Evolutionary conservation across 2,329 filamentous ascomycete genomes (phyloP), one percentile per base, ranked within the genome.

Genomic region (Colletotrichum godetiae): DNA sequence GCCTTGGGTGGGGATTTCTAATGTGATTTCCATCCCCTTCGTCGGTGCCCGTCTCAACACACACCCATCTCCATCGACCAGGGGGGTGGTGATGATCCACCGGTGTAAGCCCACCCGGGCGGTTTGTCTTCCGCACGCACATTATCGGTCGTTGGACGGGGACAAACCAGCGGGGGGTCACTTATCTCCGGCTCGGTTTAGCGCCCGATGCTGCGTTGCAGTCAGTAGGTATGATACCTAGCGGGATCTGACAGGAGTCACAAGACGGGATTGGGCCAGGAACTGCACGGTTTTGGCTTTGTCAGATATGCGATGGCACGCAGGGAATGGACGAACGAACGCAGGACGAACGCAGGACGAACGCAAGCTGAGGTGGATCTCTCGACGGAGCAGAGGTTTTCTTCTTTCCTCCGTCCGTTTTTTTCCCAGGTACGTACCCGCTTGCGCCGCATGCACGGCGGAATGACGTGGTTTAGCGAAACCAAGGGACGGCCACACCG

Each of bases 171-270:
- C 33, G 29, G 56, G 52, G 13, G 24, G 27, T 69, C 42, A 53
- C 31, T 66, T 73, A 73, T 71, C 71, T 73, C 71, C 71, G 71
- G 19, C 53, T 49, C 55, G 33, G 59, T 59, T 33, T 69, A 65
- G n/a, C 19, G 42, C 19, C 10, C 33, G 24, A 33, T 27, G 33
- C 22, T 56, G 5, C 42, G 2, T 37, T 24, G 33, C 22, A 57
- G 15, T 33, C 31, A 65, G 19, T 55, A 49, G 57, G 19, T 55
- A 49, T 33, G 29, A 33, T 13, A 2, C n/a, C 33, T 27, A 33
- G 15, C 57, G 31, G 29, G 33, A 35, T n/a, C 27, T 29, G 60
- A 12, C 42, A 31, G 58, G n/a, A 46, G 7, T 33, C 19, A 15
- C 29, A 49, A n/a, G 29, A 53, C 61, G 61, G 61, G 46, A 53